Evolutionary conservation across 1,284 basidiomycete genomes (phyloP).

Genomic region (Cryptococcus depauperatus): DNA sequence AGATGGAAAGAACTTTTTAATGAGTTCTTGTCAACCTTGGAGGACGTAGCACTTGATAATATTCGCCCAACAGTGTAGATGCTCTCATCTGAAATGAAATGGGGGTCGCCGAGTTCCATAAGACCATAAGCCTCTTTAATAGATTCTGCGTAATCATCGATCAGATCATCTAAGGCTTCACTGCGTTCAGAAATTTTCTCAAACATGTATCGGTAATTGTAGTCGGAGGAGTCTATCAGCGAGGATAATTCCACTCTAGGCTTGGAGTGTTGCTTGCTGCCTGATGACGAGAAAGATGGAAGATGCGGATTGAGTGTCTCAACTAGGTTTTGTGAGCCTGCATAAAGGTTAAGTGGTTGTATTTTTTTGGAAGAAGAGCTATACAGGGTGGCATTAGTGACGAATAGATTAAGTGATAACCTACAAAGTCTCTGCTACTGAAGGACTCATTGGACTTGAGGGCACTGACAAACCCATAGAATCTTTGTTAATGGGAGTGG

Average conservation of each 20-base stretch:
- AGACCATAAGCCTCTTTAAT: slow-evolving; percentile 63
- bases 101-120: slow-evolving; percentile 66
- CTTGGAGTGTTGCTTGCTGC: slow-evolving; percentile 15
- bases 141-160: slow-evolving; percentile 71
- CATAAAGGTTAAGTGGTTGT: too few relatives aligned
- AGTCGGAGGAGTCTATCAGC: slow-evolving; percentile 26
- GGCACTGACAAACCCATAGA: slow-evolving; percentile 12
- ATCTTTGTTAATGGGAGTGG: slow-evolving; percentile 21
- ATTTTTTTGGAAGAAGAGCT: slow-evolving; percentile 23
- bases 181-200: slow-evolving; percentile 75
- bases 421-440: slow-evolving; percentile 20
- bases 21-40: slow-evolving; percentile 19
- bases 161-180: slow-evolving; percentile 69
- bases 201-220: slow-evolving; percentile 75
- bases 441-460: slow-evolving; percentile 30
- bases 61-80: slow-evolving; percentile 74
- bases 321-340: slow-evolving; percentile 32
- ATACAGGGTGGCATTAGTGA: slow-evolving; percentile 25
- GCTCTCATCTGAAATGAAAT: slow-evolving; percentile 63
- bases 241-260: slow-evolving; percentile 26
- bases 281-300: slow-evolving; percentile 9
- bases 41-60: slow-evolving; percentile 57
- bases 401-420: slow-evolving; percentile 3
- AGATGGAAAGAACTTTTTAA: slow-evolving; percentile 62
- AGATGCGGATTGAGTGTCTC: slow-evolving; percentile 45